phyloP scores from a whole-genome alignment of 345 rosid species.

The Cardiospermum halicacabum region DNA sequence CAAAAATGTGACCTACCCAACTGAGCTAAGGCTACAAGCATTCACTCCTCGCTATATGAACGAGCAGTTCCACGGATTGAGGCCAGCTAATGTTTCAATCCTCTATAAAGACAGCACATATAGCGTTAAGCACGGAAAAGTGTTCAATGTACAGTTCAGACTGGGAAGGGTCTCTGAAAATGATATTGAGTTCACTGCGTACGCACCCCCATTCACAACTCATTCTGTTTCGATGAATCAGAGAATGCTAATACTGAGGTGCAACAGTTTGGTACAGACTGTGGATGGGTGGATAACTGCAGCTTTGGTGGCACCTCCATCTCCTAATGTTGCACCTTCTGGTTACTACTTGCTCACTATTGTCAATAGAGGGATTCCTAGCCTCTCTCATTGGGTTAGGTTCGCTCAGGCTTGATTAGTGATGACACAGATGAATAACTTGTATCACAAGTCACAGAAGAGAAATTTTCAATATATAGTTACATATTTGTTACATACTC shows the following conservation, averaged over 20 bases:
- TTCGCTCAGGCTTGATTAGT: constrained; percentile 13
- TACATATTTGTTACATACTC: too few relatives aligned
- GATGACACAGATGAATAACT: background rate
- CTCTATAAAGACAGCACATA: constrained; percentile 1
- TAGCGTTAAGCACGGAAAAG: constrained; percentile 18
- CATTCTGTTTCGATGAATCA: constrained; percentile 51
- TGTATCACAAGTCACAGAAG: background rate
- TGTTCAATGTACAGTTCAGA: constrained; percentile 23
- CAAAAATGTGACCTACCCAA: constrained; percentile 35
- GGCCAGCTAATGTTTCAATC: constrained; percentile 33
- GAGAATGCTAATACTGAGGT: constrained; percentile 42
- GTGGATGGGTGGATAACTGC: constrained; percentile 18
- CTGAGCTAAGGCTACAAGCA: constrained; percentile 49
- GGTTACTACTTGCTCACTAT: constrained; percentile 56
- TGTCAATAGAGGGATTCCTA: constrained; percentile 45
- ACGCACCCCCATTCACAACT: constrained; percentile 42
- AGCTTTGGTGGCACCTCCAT: constrained; percentile 38
- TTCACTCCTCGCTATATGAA: constrained; percentile 43
- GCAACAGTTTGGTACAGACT: constrained; percentile 11
- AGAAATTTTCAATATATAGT: too few relatives aligned
- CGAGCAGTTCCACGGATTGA: constrained; percentile 19
- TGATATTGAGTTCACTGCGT: constrained; percentile 21
- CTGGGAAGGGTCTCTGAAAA: constrained; percentile 18
- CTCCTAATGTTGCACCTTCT: constrained; percentile 40
- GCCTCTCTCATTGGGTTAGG: constrained; percentile 44